phyloP scores from a whole-genome alignment of 2,329 filamentous ascomycete genomes.

The Davidsoniella virescens region DNA sequence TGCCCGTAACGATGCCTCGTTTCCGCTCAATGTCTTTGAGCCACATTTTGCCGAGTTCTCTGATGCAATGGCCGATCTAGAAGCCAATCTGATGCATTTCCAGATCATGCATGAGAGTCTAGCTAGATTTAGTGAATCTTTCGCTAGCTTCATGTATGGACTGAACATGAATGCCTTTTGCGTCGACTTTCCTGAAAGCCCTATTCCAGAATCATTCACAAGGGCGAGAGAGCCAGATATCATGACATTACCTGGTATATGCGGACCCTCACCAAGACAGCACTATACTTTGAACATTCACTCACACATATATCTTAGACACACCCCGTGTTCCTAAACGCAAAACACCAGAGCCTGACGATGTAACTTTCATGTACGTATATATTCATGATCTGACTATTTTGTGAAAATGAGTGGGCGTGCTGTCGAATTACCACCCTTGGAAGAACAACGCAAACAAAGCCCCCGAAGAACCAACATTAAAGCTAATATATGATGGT shows the following conservation, averaged over 20 bases:
- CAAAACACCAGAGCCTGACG: slow-evolving; percentile 27
- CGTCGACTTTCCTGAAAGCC: slow-evolving; percentile 91
- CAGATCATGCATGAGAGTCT: slow-evolving; percentile 94
- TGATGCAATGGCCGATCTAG: slow-evolving; percentile 86
- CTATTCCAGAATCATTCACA: slow-evolving; percentile 68
- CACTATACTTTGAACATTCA: background rate
- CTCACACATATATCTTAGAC: slow-evolving; percentile 12
- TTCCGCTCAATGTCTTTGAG: slow-evolving; percentile 69
- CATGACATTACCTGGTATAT: slow-evolving; percentile 4
- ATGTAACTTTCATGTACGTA: slow-evolving; percentile 64
- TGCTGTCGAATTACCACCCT: background rate
- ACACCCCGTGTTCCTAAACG: slow-evolving; percentile 10
- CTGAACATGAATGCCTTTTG: slow-evolving; percentile 99
- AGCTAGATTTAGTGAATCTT: slow-evolving; percentile 85
- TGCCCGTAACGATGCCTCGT: slow-evolving; percentile 33
- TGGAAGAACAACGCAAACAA: background rate
- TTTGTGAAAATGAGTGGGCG: background rate
- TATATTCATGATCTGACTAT: background rate
- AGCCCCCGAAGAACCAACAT: background rate
- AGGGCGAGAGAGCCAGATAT: slow-evolving; percentile 41
- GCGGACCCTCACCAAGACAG: background rate
- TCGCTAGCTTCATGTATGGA: slow-evolving; percentile 87
- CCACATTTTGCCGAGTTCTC: slow-evolving; percentile 85
- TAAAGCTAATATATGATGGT: background rate
- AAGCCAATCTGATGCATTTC: slow-evolving; percentile 94